Conservation (phyloP, 2,329 filamentous ascomycete species). For the Aspergillus sp. region DNA sequence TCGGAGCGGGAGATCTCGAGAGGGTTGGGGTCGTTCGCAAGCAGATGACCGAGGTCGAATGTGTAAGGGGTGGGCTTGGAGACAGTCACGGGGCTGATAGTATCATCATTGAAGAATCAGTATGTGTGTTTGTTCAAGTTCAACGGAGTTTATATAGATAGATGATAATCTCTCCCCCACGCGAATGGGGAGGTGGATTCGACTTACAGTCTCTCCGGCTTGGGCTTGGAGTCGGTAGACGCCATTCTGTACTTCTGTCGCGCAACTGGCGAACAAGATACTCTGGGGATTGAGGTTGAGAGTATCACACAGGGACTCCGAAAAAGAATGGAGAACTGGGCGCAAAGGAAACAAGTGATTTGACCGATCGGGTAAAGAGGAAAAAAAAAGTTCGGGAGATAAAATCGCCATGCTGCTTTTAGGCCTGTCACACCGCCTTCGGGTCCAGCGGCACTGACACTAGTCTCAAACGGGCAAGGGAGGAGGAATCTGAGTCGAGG, state of each 20-base stretch:
- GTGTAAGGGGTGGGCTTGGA: constrained; percentile 86
- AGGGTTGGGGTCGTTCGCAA: constrained; percentile 85
- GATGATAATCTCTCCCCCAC: too few relatives aligned
- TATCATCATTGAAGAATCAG: not conserved
- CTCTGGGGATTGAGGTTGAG: not conserved
- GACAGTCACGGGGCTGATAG: constrained; percentile 60
- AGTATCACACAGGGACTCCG: not conserved
- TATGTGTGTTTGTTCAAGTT: not conserved
- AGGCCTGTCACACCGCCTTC: constrained; percentile 19
- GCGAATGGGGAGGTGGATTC: not conserved
- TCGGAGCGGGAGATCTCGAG: constrained; percentile 57
- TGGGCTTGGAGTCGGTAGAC: constrained; percentile 27
- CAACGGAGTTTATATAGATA: constrained; percentile 1
- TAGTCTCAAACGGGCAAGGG: constrained; percentile 26
- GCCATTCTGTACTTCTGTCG: constrained; percentile 7
- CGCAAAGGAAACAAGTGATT: constrained; percentile 14
- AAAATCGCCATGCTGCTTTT: constrained; percentile 31
- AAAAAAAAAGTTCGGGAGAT: constrained; percentile 19
- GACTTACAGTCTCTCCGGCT: constrained; percentile 47
- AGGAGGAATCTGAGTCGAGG: constrained; percentile 23
- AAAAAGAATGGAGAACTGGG: not conserved
- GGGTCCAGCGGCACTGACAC: constrained; percentile 17
- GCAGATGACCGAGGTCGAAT: constrained; percentile 86
- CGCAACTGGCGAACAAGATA: not conserved
- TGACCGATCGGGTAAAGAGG: constrained; percentile 10